A percentile compares a stretch with the other conserved stretches of the same genome.
Evolutionary conservation across 2,329 filamentous ascomycete species (phyloP).

Genomic region (Trichoderma cornu-damae): DNA sequence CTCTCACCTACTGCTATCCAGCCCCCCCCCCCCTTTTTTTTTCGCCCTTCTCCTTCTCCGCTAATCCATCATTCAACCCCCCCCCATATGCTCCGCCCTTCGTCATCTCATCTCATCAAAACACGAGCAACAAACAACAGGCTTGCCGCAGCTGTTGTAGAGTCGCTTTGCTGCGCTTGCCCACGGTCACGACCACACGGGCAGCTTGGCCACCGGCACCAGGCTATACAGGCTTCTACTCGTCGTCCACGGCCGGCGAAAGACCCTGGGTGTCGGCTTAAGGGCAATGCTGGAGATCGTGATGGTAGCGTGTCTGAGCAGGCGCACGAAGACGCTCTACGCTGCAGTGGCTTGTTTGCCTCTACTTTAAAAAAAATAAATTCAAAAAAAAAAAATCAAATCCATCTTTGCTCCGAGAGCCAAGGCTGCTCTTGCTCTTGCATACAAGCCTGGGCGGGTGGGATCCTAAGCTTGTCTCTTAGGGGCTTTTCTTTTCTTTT

Average conservation of each 20-base stretch:
- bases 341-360: neutral
- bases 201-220: conserved; percentile 4
- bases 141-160: neutral
- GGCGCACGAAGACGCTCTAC: neutral
- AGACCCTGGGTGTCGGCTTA: conserved; percentile 8
- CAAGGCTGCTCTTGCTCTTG: neutral
- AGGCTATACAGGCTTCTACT: neutral
- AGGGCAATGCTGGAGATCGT: conserved; percentile 4
- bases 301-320: neutral
- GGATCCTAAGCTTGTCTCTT: neutral
- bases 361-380: too few relatives aligned
- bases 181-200: neutral
- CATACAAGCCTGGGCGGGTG: conserved; percentile 4
- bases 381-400: neutral
- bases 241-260: conserved; percentile 3
- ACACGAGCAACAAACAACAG: neutral
- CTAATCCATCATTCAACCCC: too few relatives aligned
- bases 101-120: too few relatives aligned
- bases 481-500: neutral
- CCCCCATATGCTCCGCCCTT: too few relatives aligned
- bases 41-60: too few relatives aligned
- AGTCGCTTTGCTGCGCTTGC: neutral
- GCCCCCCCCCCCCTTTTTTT: too few relatives aligned
- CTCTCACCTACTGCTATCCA: too few relatives aligned
- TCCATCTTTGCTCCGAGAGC: neutral